Conservation (phyloP, 441 rosid species). For the Geranium incanum region DNA sequence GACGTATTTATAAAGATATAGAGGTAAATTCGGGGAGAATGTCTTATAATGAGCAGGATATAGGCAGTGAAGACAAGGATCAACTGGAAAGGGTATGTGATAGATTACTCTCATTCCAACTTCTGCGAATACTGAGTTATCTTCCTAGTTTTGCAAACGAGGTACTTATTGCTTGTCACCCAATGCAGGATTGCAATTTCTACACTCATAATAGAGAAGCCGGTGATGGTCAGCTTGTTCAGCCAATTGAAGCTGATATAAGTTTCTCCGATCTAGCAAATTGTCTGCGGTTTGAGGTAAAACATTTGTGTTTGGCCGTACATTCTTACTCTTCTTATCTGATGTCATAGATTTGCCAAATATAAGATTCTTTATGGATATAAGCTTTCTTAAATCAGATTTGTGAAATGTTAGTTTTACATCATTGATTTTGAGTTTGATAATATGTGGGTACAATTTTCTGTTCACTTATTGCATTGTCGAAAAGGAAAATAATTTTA, state of each 20-base stretch:
- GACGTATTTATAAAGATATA: constrained; percentile 22
- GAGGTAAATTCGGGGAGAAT: constrained; percentile 22
- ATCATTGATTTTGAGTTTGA: background rate
- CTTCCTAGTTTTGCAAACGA: background rate
- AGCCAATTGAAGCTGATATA: constrained; percentile 31
- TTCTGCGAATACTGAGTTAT: background rate
- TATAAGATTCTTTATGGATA: background rate
- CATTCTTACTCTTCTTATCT: background rate
- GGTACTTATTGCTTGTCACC: background rate
- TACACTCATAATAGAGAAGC: constrained; percentile 17
- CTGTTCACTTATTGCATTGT: background rate
- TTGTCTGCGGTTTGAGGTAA: constrained; percentile 85
- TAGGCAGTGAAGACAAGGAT: constrained; percentile 25
- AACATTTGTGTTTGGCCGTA: constrained; percentile 8
- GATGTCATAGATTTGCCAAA: background rate
- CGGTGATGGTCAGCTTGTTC: constrained; percentile 24
- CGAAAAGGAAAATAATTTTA: background rate
- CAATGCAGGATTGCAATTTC: constrained; percentile 35
- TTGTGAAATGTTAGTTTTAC: background rate
- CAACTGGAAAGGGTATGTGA: constrained; percentile 34
- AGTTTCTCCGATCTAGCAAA: constrained; percentile 29
- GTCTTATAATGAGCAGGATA: constrained; percentile 26
- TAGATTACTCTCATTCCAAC: constrained; percentile 10
- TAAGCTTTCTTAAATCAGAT: background rate
- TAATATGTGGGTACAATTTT: background rate